These are phyloP conservation scores for Xerocomus minutiporus DNA, from an alignment of 1,284 basidiomycete genomes.

Conservation along the genomic window DNA sequence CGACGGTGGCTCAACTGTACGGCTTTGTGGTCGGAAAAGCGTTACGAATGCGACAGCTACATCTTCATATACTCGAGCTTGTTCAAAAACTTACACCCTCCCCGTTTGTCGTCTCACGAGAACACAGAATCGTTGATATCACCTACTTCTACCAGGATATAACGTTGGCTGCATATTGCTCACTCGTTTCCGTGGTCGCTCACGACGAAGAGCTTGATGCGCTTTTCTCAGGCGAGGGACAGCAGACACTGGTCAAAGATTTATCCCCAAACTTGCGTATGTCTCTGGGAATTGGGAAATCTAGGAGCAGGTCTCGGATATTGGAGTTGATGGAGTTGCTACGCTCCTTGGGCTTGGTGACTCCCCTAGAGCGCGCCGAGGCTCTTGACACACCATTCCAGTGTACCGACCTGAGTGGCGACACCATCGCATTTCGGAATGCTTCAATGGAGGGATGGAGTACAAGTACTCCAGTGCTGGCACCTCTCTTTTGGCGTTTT, in stretches of 20 bases:
- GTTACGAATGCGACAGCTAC: slow-evolving; percentile 57
- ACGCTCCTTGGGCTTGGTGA: slow-evolving; percentile 47
- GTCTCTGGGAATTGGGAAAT: slow-evolving; percentile 51
- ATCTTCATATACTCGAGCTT: slow-evolving; percentile 50
- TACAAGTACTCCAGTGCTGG: slow-evolving; percentile 38
- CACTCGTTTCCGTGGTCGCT: slow-evolving; percentile 52
- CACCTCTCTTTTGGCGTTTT: slow-evolving; percentile 63
- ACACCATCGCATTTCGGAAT: slow-evolving; percentile 45
- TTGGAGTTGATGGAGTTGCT: slow-evolving; percentile 59
- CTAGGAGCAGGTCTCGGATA: slow-evolving; percentile 53
- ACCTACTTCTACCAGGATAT: slow-evolving; percentile 57
- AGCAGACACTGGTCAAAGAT: slow-evolving; percentile 45
- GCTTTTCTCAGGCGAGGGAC: slow-evolving; percentile 44
- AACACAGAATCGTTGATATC: slow-evolving; percentile 52
- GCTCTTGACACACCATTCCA: slow-evolving; percentile 41
- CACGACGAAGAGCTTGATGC: slow-evolving; percentile 52
- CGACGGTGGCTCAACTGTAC: slow-evolving; percentile 61
- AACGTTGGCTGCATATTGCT: slow-evolving; percentile 54
- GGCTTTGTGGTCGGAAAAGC: slow-evolving; percentile 65
- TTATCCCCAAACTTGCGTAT: slow-evolving; percentile 47
- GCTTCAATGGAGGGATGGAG: slow-evolving; percentile 43
- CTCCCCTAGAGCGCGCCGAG: slow-evolving; percentile 47
- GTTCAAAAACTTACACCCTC: slow-evolving; percentile 41
- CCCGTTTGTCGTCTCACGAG: slow-evolving; percentile 45
- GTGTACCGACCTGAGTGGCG: slow-evolving; percentile 38